These are phyloP conservation scores for Colletotrichum kahawae DNA, from an alignment of 2,329 filamentous ascomycete species.

Conservation along the genomic window DNA sequence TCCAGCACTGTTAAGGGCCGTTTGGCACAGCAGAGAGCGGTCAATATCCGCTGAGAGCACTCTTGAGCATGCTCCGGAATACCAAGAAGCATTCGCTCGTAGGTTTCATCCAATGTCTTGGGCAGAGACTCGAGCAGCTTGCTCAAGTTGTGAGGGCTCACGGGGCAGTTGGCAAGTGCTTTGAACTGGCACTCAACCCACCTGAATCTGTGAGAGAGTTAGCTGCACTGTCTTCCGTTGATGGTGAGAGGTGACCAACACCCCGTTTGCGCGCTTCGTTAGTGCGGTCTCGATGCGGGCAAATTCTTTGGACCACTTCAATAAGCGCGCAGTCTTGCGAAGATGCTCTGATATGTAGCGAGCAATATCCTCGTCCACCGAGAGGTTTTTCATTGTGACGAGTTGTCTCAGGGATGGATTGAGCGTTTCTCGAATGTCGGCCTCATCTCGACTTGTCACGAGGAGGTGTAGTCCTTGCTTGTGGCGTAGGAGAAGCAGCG, in stretches of 20 bases:
- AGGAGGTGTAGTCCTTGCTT: constrained; percentile 31
- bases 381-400: not conserved
- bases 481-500: constrained; percentile 22
- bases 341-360: not conserved
- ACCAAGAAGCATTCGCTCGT: constrained; percentile 20
- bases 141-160: constrained; percentile 5
- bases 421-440: constrained; percentile 32
- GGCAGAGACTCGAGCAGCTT: constrained; percentile 32
- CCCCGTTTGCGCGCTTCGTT: not conserved
- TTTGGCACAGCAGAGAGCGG: not conserved
- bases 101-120: constrained; percentile 30
- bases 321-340: not conserved
- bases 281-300: not conserved
- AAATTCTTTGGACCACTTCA: not conserved
- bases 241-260: not conserved
- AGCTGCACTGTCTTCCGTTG: not conserved
- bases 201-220: constrained; percentile 26
- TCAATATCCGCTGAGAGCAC: not conserved
- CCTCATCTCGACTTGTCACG: constrained; percentile 37
- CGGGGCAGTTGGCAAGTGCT: constrained; percentile 15
- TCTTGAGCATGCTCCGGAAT: not conserved
- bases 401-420: constrained; percentile 15
- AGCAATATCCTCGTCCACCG: not conserved
- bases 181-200: constrained; percentile 28
- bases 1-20: not conserved